Conservation (phyloP, 176 grass and related monocot species). For the Elymus sibiricus region DNA sequence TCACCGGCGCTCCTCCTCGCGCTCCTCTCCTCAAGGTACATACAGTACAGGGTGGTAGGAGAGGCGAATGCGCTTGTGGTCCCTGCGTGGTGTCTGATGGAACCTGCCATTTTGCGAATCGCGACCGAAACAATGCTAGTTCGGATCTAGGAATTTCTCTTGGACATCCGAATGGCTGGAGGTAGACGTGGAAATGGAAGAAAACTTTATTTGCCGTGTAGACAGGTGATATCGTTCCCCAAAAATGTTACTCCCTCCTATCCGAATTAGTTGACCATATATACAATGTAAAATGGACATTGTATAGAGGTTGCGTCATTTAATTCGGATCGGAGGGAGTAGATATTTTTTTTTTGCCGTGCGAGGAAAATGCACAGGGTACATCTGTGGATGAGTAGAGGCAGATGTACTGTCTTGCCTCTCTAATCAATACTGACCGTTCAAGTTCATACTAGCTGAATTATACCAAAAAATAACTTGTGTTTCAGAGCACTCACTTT, state of each 20-base stretch:
- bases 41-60: not conserved
- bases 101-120: not conserved
- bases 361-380: not conserved
- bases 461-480: not conserved
- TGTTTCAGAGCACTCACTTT: not conserved
- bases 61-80: conserved; percentile 18
- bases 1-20: conserved; percentile 72
- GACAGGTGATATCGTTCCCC: not conserved
- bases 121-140: not conserved
- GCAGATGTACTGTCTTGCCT: not conserved
- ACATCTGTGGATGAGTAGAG: not conserved
- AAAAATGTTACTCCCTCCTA: not conserved
- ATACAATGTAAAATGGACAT: too few relatives aligned
- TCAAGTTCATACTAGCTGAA: not conserved
- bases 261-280: too few relatives aligned
- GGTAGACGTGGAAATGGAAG: not conserved
- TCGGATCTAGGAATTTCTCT: not conserved
- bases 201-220: not conserved
- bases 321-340: too few relatives aligned
- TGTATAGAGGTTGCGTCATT: too few relatives aligned
- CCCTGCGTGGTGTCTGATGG: not conserved
- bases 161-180: not conserved
- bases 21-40: conserved; percentile 70
- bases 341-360: too few relatives aligned
- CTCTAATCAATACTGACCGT: not conserved